Conservation (phyloP, 2,329 filamentous ascomycete genomes). For the Teratosphaeria zuluensis region DNA sequence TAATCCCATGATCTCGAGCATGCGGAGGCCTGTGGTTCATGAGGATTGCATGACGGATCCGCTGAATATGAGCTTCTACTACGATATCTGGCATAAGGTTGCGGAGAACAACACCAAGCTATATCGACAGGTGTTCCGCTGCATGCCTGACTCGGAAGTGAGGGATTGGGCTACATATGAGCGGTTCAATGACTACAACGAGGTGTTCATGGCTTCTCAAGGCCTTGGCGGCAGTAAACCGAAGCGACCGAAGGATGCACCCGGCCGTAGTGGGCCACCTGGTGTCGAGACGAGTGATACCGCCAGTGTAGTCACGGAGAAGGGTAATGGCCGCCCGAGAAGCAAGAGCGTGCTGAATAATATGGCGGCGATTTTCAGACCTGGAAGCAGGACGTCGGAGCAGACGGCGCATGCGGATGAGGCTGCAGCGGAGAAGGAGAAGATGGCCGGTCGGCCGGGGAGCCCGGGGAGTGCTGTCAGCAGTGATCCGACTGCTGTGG, state of each 20-base stretch:
- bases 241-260: constrained; percentile 39
- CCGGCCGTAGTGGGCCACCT: constrained; percentile 40
- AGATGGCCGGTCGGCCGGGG: constrained; percentile 9
- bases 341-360: constrained; percentile 20
- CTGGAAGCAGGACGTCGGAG: constrained; percentile 19
- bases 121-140: constrained; percentile 86
- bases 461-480: constrained; percentile 14
- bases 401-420: constrained; percentile 8
- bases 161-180: constrained; percentile 89
- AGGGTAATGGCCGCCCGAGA: constrained; percentile 1
- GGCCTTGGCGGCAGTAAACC: constrained; percentile 43
- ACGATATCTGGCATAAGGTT: constrained; percentile 77
- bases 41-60: constrained; percentile 95
- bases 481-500: constrained; percentile 21
- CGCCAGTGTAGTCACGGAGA: constrained; percentile 2
- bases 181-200: constrained; percentile 67
- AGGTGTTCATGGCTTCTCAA: constrained; percentile 63
- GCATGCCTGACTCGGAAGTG: constrained; percentile 93
- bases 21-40: constrained; percentile 63
- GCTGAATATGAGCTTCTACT: constrained; percentile 68
- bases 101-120: constrained; percentile 94
- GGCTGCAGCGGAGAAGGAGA: constrained; percentile 12
- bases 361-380: constrained; percentile 24
- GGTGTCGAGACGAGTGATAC: constrained; percentile 28
- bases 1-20: constrained; percentile 50